phyloP scores from a whole-genome alignment of 2,329 filamentous ascomycete genomes.

The Zymoseptoria ardabiliae region DNA sequence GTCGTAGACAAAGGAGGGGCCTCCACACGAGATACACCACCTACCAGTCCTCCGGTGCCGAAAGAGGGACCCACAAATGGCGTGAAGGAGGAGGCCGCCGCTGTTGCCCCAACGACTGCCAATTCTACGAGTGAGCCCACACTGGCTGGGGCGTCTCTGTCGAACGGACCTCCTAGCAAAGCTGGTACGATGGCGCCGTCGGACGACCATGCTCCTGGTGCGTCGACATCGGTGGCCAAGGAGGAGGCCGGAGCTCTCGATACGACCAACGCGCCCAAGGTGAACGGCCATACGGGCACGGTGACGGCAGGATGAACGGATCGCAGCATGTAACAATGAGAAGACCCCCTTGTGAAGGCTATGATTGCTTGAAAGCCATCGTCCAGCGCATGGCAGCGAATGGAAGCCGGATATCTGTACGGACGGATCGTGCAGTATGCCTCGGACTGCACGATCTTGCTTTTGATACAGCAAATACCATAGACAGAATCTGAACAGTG shows the following conservation, averaged over 20 bases:
- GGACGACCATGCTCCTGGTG: not conserved
- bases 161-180: not conserved
- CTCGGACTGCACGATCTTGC: not conserved
- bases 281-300: not conserved
- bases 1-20: constrained; percentile 10
- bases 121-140: not conserved
- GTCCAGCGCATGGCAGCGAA: not conserved
- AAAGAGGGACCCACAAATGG: constrained; percentile 1
- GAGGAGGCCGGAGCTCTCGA: not conserved
- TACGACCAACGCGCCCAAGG: not conserved
- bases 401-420: not conserved
- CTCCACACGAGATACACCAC: constrained; percentile 11
- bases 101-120: not conserved
- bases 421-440: not conserved
- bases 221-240: not conserved
- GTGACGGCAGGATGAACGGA: not conserved
- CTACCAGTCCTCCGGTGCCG: constrained; percentile 13
- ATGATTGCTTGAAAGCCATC: too few relatives aligned
- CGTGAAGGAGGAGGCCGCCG: not conserved
- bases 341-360: too few relatives aligned
- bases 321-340: not conserved
- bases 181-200: too few relatives aligned
- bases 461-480: not conserved
- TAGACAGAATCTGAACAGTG: not conserved
- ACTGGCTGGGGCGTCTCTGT: not conserved